Conservation (phyloP, 75 land plant species). For the Larix kaempferi region DNA sequence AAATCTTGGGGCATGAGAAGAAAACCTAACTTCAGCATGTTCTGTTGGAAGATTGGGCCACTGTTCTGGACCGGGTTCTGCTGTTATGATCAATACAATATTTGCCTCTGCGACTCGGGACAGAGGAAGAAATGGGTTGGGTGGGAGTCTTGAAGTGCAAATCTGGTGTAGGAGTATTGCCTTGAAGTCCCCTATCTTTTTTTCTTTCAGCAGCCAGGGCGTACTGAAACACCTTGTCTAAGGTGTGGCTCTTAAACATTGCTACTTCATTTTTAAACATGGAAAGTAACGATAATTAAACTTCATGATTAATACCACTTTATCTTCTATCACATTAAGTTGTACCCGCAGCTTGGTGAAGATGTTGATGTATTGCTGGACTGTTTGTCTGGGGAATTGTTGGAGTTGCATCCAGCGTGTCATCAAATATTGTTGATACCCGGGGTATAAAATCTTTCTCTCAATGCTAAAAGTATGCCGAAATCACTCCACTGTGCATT, state of each 20-base stretch:
- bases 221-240: not conserved
- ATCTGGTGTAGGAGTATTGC: too few relatives aligned
- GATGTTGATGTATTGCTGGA: too few relatives aligned
- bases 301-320: not conserved
- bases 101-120: not conserved
- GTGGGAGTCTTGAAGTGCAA: not conserved
- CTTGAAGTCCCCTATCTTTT: not conserved
- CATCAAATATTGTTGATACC: too few relatives aligned
- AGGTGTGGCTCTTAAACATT: not conserved
- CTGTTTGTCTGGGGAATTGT: too few relatives aligned
- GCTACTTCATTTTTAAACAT: not conserved
- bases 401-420: too few relatives aligned
- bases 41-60: not conserved
- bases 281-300: not conserved
- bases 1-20: not conserved
- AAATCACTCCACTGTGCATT: too few relatives aligned
- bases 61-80: not conserved
- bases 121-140: not conserved
- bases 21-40: not conserved
- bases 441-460: too few relatives aligned
- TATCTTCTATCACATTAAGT: not conserved
- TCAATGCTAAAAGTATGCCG: too few relatives aligned
- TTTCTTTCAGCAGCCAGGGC: not conserved
- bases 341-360: not conserved
- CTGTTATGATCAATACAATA: not conserved